Percentiles rank a stretch among this genome's conserved stretches.
These are phyloP conservation scores for Closterium sp. DNA, from an alignment of 139 green algal species.

Conservation along the genomic window DNA sequence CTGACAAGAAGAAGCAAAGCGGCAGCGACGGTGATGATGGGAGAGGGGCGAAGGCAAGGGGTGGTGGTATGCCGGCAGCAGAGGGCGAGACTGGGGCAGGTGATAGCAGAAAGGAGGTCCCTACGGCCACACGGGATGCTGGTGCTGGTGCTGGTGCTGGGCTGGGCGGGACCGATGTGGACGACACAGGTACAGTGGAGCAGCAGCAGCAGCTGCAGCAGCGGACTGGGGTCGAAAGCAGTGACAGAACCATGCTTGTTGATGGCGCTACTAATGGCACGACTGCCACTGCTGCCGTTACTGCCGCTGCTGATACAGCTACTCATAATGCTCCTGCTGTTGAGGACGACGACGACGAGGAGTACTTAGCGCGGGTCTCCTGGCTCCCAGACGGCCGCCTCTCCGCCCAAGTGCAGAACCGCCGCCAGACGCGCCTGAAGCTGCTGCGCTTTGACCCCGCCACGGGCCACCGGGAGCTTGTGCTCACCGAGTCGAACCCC, in stretches of 20 bases:
- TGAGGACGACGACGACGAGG: slow-evolving; percentile 37
- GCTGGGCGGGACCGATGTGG: too few relatives aligned
- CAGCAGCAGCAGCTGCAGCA: too few relatives aligned
- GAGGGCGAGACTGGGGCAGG: too few relatives aligned
- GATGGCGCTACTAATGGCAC: background rate
- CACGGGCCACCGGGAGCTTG: slow-evolving; percentile 18
- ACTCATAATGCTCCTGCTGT: background rate
- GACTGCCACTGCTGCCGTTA: background rate
- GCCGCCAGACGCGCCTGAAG: slow-evolving; percentile 42
- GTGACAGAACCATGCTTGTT: too few relatives aligned
- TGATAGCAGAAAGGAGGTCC: too few relatives aligned
- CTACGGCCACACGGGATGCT: too few relatives aligned
- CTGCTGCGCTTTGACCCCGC: slow-evolving; percentile 33
- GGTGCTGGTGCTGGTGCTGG: too few relatives aligned
- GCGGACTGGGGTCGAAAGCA: too few relatives aligned
- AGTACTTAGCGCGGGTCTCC: slow-evolving; percentile 54
- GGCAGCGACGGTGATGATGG: background rate
- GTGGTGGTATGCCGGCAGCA: background rate
- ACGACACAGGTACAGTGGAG: too few relatives aligned
- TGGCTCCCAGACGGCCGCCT: slow-evolving; percentile 50
- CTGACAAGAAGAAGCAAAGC: background rate
- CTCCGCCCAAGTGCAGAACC: slow-evolving; percentile 52
- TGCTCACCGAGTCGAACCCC: slow-evolving; percentile 44
- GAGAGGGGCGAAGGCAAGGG: background rate
- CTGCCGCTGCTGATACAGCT: background rate